Conservation (phyloP, 495 filamentous ascomycete genomes). For the Staphylotrichum tortipilum region DNA sequence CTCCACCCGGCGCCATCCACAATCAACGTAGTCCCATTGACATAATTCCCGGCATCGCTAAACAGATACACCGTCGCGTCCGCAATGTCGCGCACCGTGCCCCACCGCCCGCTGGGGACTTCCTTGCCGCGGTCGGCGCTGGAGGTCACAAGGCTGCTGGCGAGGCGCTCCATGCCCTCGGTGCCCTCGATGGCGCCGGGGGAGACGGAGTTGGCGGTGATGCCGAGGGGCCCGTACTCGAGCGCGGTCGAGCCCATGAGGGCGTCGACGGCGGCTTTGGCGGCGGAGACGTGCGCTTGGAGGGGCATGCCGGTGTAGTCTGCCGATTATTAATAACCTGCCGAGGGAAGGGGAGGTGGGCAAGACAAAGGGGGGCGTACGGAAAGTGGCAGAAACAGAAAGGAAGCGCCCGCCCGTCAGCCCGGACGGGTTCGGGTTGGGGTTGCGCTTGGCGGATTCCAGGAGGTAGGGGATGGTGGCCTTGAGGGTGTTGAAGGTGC, state of each 20-base stretch:
- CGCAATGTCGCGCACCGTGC: conserved; percentile 79
- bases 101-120: conserved; percentile 63
- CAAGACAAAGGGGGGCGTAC: no score
- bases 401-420: conserved; percentile 75
- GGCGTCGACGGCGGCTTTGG: conserved; percentile 86
- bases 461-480: conserved; percentile 74
- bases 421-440: conserved; percentile 34
- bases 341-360: no score
- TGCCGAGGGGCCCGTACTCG: conserved; percentile 77
- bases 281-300: conserved; percentile 78
- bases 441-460: conserved; percentile 57
- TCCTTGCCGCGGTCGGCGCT: conserved; percentile 19
- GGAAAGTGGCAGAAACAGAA: conserved; percentile 80
- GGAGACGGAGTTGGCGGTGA: conserved; percentile 83
- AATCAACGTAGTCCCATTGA: conserved; percentile 69
- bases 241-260: conserved; percentile 65
- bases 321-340: no score
- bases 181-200: conserved; percentile 69
- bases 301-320: conserved; percentile 77
- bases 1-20: conserved; percentile 74
- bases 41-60: conserved; percentile 71
- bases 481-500: conserved; percentile 91
- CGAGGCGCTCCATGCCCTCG: conserved; percentile 50
- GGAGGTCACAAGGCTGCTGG: conserved; percentile 25
- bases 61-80: conserved; percentile 88